Base-by-base conservation (phyloP, 768 basidiomycete species). In the Crucibulum laeve region DNA sequence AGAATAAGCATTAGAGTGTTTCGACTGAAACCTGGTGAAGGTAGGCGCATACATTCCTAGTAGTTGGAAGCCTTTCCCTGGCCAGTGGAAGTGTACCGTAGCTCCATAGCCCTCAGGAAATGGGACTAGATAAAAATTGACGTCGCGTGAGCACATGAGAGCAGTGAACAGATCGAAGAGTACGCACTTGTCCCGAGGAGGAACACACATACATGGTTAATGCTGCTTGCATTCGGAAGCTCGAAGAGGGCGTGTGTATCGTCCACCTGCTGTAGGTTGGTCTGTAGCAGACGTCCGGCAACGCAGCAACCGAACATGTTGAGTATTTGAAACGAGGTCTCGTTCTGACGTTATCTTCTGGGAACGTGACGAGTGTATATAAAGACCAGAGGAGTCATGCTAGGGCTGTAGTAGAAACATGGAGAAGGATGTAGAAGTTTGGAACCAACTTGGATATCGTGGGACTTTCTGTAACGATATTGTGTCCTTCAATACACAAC, bases 121-220 rank as follows among this genome's bases (percentile, higher is more conserved):
- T 1, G 84, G 79, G 0, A 88, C 87, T 77, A 45, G 19, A 36
- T n/a, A 21, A 21, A 14, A 42, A 25, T 40, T 13, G 38, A 6
- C 13, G 25, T 34, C 40, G n/a, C 15, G 25, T 43, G 38, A 40
- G 41, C 25, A 8, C n/a, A 6, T 23, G 33, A 25, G 18, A 17
- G 25, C 17, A 26, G 13, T 23, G 13, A 24, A 14, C 25, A 30
- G 28, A 37, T 21, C 3, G 10, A 22, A 21, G 8, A 14, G 28
- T 2, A 62, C 77, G 40, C 49, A 87, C 89, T 73, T 36, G 84
- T 84, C 34, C 90, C 91, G 4, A 89, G 61, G 11, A 94, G 63
- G 61, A 92, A 93, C 2, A 94, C 87, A 38, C 86, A 87, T 34
- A 93, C 63, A 56, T 94, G 91, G 55, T 93, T 92, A 49, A 93